Conservation (phyloP, 1,284 basidiomycete genomes). For the Sanghuangporus weigelae region DNA sequence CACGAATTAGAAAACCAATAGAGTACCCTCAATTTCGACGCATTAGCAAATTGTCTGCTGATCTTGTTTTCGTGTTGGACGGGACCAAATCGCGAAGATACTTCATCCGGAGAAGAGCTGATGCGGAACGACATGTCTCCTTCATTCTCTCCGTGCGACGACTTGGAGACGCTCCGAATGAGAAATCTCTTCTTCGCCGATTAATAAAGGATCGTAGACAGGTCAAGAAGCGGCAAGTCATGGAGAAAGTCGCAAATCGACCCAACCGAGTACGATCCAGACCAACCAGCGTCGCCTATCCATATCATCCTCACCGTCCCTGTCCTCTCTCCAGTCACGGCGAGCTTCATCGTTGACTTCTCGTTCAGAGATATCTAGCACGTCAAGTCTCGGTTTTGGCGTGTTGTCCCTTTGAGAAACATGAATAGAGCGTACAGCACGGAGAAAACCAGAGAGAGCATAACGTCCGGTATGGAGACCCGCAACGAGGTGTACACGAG, state of each 20-base stretch:
- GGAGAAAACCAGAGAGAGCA: conserved; percentile 56
- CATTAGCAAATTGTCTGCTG: no score
- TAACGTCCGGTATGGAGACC: conserved; percentile 72
- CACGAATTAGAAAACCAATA: no score
- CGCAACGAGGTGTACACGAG: conserved; percentile 57
- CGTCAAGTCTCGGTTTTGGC: conserved; percentile 35
- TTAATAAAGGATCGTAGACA: no score
- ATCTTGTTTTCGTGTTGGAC: no score
- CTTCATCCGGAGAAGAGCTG: no score
- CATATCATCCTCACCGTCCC: conserved; percentile 52
- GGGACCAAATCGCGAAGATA: no score
- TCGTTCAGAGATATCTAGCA: conserved; percentile 46
- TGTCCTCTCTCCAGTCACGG: conserved; percentile 48
- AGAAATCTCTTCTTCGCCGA: no score
- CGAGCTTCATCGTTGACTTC: conserved; percentile 33
- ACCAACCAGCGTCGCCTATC: conserved; percentile 66
- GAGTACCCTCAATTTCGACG: no score
- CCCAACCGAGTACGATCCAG: conserved; percentile 59
- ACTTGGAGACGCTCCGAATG: no score
- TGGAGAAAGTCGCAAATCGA: neutral
- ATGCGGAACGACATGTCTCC: no score
- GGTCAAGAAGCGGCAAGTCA: no score
- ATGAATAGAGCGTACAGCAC: conserved; percentile 23
- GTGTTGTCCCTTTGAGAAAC: conserved; percentile 1
- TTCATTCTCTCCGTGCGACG: no score